These are phyloP conservation scores for Euphorbia peplus DNA, from an alignment of 345 rosid genomes.

Conservation along the genomic window DNA sequence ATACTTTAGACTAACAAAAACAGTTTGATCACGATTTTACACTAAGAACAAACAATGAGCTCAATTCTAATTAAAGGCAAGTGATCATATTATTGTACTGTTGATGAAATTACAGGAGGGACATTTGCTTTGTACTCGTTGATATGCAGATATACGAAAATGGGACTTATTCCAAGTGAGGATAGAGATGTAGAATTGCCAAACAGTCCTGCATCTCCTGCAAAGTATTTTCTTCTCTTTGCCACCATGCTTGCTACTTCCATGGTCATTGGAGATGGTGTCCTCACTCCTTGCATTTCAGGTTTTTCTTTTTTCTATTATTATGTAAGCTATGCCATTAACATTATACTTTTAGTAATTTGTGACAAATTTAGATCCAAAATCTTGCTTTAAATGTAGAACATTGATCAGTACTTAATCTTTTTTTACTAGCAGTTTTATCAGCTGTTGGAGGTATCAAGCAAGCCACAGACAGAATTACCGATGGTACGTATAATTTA, in stretches of 20 bases:
- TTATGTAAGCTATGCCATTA: too few species aligned
- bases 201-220: too few species aligned
- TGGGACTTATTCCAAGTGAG: conserved; percentile 43
- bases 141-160: conserved; percentile 48
- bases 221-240: conserved; percentile 28
- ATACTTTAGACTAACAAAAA: too few species aligned
- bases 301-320: conserved; percentile 20
- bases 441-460: conserved; percentile 53
- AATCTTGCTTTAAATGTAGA: too few species aligned
- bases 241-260: conserved; percentile 50
- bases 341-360: too few species aligned
- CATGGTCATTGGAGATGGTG: conserved; percentile 57
- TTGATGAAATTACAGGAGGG: conserved; percentile 47
- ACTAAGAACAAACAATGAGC: too few species aligned
- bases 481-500: too few species aligned
- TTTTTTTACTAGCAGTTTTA: conserved; percentile 32
- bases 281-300: conserved; percentile 55
- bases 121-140: conserved; percentile 61
- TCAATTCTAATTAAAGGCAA: too few species aligned
- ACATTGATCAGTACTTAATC: too few species aligned
- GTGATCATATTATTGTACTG: too few species aligned
- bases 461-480: conserved; percentile 33
- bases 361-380: too few species aligned
- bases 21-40: too few species aligned
- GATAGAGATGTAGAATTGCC: conserved; percentile 29